Evolutionary conservation across 1,139 yeast genomes (phyloP), one percentile per base, ranked within the genome.

Genomic region (Lodderomyces parapsilosis): DNA sequence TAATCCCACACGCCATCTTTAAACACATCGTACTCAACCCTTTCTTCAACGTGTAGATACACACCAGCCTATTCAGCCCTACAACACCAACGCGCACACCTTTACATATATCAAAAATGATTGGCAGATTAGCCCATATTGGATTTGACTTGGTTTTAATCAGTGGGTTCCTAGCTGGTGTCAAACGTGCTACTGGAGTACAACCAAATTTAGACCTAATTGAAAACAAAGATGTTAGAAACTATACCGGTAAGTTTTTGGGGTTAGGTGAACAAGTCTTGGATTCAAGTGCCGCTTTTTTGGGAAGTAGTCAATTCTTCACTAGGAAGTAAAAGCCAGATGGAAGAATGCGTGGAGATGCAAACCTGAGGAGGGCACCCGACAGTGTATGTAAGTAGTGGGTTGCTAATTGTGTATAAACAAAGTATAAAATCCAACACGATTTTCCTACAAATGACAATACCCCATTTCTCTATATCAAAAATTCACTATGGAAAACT

Each of bases 161-260:
- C 4, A 86, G 96, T 1, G 85, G 96, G 0, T 78, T 90, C 43
- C 71, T 93, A 43, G 96, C 98, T 0, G 98, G 97, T 2, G 81
- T 93, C 41, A 88, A 85, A 65, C 80, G 96, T 60, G 83, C 83
- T 54, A 85, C 97, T 3, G 98, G 98, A 0, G 70, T 91, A 36
- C 78, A 89, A 6, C 70, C 70, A 10, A 59, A 71, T 46, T 52
- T 68, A 25, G 73, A 68, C 23, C 36, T 52, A 8, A 50, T 70
- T 36, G 60, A 58, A 24, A 67, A 59, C 47, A 63, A 79, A 40
- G 85, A 83, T 32, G 67, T 84, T 10, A 76, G 76, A 55, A 71
- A 76, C 36, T 83, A 85, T 56, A 68, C 83, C 14, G 68, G 68
- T 28, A 84, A 81, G 56, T 93, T 89, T 59, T 74, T 93, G 51